Evolutionary conservation across 306 rosid genomes (phyloP), one percentile per base, ranked within the genome.

Genomic region (Pachyrhizus erosus): DNA sequence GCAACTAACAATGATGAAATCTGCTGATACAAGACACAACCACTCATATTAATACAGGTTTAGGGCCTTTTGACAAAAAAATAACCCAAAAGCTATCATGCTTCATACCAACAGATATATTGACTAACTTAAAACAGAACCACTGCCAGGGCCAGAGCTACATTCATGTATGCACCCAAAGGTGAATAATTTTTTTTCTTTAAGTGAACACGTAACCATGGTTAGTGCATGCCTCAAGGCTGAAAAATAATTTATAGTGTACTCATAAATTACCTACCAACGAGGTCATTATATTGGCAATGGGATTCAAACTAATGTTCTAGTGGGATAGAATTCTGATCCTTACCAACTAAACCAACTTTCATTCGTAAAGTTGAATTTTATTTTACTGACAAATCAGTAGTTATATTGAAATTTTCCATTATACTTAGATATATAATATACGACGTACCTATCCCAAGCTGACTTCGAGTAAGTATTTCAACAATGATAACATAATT

Each of bases 71-170:
- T 4, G 57, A 49, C 11, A 43, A 20, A 33, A 33, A 31, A 27
- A 46, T 8, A 64, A 67, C 37, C 29, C 13, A 37, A 61, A 61
- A 54, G 27, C 43, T 11, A 42, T 9, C 7, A 31, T 40, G 74
- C 27, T 27, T 14, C 45, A 62, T 6, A 34, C 21, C 20, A 55
- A 49, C 69, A 11, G 55, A 73, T 42, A 84, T 62, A 31, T 42
- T 21, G 46, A 42, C 70, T 57, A 39, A 52, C 7, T 48, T 9
- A 65, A 73, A 26, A 18, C 52, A 79, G 57, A 79, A 39, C 24
- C 34, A 29, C 15, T 60, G 23, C 24, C 55, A 17, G 45, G 24
- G 37, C 24, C 46, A 23, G 52, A 43, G 45, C 72, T 61, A 61
- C 31, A 5, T 11, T 60, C 27, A 15, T 23, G n/a, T 20, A 60